A percentile compares a stretch with the other conserved stretches of the same genome.
Evolutionary conservation across 257 asterid genomes (phyloP).

Genomic region (Nicotiana obtusifolia): DNA sequence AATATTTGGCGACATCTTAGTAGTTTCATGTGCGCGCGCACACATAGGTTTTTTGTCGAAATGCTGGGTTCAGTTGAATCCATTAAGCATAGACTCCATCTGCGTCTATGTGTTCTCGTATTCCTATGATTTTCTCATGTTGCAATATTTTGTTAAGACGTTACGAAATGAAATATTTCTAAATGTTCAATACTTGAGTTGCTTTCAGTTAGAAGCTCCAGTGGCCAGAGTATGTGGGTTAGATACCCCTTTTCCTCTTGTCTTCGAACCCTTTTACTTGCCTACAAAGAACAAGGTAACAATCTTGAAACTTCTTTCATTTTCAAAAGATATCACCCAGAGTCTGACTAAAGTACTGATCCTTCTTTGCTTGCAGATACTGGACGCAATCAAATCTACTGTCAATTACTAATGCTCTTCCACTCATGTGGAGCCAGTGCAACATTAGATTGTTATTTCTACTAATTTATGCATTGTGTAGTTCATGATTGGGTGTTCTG

Average conservation of each 20-base stretch:
- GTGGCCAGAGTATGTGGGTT: slow-evolving; percentile 90
- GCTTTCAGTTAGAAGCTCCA: slow-evolving; percentile 81
- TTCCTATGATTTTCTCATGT: neutral
- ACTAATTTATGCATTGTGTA: neutral
- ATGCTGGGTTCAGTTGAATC: neutral
- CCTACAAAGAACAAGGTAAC: slow-evolving; percentile 88
- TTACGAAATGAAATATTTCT: neutral
- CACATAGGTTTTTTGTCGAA: neutral
- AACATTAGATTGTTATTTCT: neutral
- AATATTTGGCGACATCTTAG: neutral
- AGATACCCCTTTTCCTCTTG: slow-evolving; percentile 95
- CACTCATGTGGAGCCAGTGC: neutral
- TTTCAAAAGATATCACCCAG: neutral
- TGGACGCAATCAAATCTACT: slow-evolving; percentile 87
- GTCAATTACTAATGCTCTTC: slow-evolving; percentile 41
- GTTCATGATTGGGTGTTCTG: neutral
- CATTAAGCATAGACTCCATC: neutral
- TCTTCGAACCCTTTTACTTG: slow-evolving; percentile 85
- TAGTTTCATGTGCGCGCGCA: neutral
- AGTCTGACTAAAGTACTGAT: neutral
- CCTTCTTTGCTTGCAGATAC: slow-evolving; percentile 42
- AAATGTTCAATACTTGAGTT: neutral
- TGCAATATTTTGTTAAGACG: neutral
- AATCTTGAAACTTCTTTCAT: neutral
- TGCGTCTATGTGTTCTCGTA: neutral